phyloP scores from a whole-genome alignment of 1,284 basidiomycete genomes.

The Rugosomyces carneus region DNA sequence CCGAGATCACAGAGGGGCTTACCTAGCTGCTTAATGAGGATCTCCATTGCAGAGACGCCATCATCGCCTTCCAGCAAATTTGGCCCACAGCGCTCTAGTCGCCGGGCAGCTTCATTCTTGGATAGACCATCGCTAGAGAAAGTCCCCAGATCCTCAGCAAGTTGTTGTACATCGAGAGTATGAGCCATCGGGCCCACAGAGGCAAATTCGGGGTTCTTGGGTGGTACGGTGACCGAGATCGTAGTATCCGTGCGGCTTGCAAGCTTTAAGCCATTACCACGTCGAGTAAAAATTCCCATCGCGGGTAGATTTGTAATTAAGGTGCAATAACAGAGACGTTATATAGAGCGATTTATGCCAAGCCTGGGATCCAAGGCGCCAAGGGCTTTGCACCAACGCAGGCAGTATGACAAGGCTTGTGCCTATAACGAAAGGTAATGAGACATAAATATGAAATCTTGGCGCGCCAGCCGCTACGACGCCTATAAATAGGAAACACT shows the following conservation, averaged over 20 bases:
- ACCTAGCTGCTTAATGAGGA: slow-evolving; percentile 31
- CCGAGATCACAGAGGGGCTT: slow-evolving; percentile 13
- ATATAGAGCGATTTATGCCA: slow-evolving; percentile 2
- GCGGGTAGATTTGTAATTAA: neutral
- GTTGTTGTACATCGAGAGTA: slow-evolving; percentile 22
- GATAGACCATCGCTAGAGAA: slow-evolving; percentile 27
- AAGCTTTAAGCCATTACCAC: slow-evolving; percentile 16
- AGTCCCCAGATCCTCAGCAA: slow-evolving; percentile 25
- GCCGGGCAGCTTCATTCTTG: slow-evolving; percentile 27
- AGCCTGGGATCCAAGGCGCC: slow-evolving; percentile 3
- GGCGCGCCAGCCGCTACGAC: neutral
- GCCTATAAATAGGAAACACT: too few species aligned
- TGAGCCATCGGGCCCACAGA: slow-evolving; percentile 25
- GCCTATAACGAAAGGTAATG: neutral
- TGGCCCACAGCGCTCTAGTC: slow-evolving; percentile 28
- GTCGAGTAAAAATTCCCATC: slow-evolving; percentile 15
- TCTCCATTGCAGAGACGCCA: slow-evolving; percentile 27
- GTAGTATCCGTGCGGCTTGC: slow-evolving; percentile 27
- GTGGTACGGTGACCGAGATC: slow-evolving; percentile 26
- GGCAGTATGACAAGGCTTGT: neutral
- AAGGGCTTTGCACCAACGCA: neutral
- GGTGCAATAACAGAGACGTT: neutral
- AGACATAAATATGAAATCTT: neutral
- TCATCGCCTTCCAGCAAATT: slow-evolving; percentile 30
- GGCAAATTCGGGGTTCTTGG: slow-evolving; percentile 24